These are phyloP conservation scores for Ordospora pajunii DNA, from an alignment of 371 early-diverging fungal species.

Conservation along the genomic window DNA sequence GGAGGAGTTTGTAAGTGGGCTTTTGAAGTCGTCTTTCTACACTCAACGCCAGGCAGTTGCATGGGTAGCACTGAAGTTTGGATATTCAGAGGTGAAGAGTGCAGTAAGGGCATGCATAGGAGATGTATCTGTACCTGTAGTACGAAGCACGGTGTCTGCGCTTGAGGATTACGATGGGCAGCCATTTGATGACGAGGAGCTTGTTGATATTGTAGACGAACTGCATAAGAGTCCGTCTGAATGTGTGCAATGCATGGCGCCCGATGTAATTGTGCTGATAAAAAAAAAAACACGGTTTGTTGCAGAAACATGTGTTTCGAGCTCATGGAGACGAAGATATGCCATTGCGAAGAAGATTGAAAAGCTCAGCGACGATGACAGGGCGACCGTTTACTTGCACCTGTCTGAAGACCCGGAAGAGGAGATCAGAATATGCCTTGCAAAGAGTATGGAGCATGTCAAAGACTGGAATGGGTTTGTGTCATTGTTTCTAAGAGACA, in stretches of 20 bases:
- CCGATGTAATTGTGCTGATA: slow-evolving; percentile 10
- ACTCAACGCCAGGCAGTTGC: slow-evolving; percentile 23
- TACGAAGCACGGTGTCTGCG: background rate
- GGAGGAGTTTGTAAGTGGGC: background rate
- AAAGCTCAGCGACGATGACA: background rate
- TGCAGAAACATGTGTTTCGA: slow-evolving; percentile 8
- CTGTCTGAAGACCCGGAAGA: slow-evolving; percentile 36
- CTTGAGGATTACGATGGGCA: background rate
- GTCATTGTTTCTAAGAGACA: slow-evolving; percentile 22
- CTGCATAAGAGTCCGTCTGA: slow-evolving; percentile 11
- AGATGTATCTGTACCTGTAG: slow-evolving; percentile 5
- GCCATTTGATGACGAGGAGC: slow-evolving; percentile 26
- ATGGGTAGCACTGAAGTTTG: background rate
- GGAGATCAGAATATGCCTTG: slow-evolving; percentile 14
- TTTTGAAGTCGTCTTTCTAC: slow-evolving; percentile 15
- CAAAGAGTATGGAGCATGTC: slow-evolving; percentile 3
- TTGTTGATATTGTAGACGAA: slow-evolving; percentile 1
- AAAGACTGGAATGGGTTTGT: background rate
- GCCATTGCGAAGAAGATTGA: slow-evolving; percentile 9
- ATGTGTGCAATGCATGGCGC: slow-evolving; percentile 11
- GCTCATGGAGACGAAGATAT: slow-evolving; percentile 35
- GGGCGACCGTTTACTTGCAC: background rate
- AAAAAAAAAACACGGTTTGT: slow-evolving; percentile 15
- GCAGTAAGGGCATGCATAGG: slow-evolving; percentile 1
- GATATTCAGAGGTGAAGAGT: background rate